Conservation (phyloP, 2,329 filamentous ascomycete genomes). For the Alternaria longipes region DNA sequence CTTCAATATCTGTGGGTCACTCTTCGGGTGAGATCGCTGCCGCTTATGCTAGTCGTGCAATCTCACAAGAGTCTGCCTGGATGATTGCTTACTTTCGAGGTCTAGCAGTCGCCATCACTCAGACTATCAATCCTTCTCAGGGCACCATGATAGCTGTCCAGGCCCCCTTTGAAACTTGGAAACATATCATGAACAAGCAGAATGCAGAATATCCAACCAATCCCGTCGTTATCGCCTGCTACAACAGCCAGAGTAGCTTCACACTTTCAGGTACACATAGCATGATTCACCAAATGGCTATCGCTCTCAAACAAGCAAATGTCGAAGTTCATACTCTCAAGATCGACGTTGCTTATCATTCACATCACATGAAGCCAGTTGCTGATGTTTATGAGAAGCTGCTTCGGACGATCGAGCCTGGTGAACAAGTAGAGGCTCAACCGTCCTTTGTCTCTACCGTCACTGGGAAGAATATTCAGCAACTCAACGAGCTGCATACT, state of each 20-base stretch:
- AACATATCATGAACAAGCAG: constrained; percentile 14
- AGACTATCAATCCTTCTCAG: constrained; percentile 51
- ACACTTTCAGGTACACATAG: constrained; percentile 27
- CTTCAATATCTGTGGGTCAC: constrained; percentile 36
- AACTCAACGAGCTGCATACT: constrained; percentile 1
- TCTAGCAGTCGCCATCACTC: constrained; percentile 23
- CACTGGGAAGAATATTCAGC: constrained; percentile 12
- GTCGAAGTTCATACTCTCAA: constrained; percentile 52
- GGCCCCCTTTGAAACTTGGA: constrained; percentile 14
- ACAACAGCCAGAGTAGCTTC: constrained; percentile 50
- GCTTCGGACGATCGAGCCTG: constrained; percentile 9
- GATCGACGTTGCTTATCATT: constrained; percentile 58
- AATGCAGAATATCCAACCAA: constrained; percentile 3
- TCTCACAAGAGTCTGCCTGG: constrained; percentile 24
- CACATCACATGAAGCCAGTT: constrained; percentile 51
- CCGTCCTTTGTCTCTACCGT: constrained; percentile 19
- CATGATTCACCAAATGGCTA: constrained; percentile 47
- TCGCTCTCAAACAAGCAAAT: constrained; percentile 45
- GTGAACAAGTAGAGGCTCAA: background rate
- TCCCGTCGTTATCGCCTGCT: constrained; percentile 28
- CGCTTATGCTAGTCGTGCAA: constrained; percentile 33
- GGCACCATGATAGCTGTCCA: constrained; percentile 39
- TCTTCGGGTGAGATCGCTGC: constrained; percentile 48
- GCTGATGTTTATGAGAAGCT: constrained; percentile 23
- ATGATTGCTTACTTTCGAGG: constrained; percentile 29